Evolutionary conservation across 805 yeast species (phyloP), one percentile per base, ranked within the genome.

Genomic region (Pichia scutulata): DNA sequence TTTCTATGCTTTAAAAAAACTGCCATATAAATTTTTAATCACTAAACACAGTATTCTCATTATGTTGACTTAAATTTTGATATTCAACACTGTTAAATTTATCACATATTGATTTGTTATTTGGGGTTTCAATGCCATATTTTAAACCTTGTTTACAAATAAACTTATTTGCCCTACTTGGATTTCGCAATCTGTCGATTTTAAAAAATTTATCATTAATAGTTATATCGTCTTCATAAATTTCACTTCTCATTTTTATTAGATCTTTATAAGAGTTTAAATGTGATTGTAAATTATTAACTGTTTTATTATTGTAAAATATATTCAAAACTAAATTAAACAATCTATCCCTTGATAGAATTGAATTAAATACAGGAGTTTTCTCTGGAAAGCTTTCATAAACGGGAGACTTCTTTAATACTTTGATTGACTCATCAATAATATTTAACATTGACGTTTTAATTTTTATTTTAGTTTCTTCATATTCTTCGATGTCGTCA

Each of bases 281-380:
- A 19, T 45, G 14, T 6, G 39, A 28, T 24, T 40, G 37, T n/a
- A 49, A 30, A 14, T 24, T 21, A 37, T 30, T 13, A 14, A 43
- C 14, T 13, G 26, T 14, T 9, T 43, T 41, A 36, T 44, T 21
- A 18, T 36, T 41, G 12, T 41, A 14, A 25, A 46, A 21, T 7
- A 50, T 3, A 43, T 37, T 42, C 25, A 40, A 42, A n/a, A 28
- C 30, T 19, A 33, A 22, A 22, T 43, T 43, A 13, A 39, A 50
- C 18, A 44, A 26, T 41, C 50, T 43, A 23, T 46, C 45, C 37
- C 24, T 30, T 19, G 52, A 50, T 39, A 50, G 26, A 2, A 47
- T 14, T 21, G 56, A 22, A 36, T 23, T 36, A 7, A 39, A 8
- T 4, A 46, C 18, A 10, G 44, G 43, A 16, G 30, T 36, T 13